Evolutionary conservation across 2,329 filamentous ascomycete genomes (phyloP).

Genomic region (Penicillium sp.): DNA sequence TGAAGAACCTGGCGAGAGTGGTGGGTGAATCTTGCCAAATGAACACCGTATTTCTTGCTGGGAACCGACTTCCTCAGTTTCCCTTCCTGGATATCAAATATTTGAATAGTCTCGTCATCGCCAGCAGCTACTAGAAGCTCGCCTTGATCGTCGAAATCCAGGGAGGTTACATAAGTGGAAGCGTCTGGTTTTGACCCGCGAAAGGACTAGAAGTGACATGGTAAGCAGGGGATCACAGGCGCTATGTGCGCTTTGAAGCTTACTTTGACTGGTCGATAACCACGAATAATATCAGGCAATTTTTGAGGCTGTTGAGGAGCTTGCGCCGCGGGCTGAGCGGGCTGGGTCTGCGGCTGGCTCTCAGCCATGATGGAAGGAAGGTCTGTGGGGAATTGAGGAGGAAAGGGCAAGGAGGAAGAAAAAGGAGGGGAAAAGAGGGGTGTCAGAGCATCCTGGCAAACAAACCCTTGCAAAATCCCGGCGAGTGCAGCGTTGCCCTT

Average conservation of each 20-base stretch:
- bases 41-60: conserved; percentile 95
- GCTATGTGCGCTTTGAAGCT: conserved; percentile 12
- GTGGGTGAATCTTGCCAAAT: conserved; percentile 91
- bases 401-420: not conserved
- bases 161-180: conserved; percentile 69
- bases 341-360: conserved; percentile 25
- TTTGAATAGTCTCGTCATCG: conserved; percentile 90
- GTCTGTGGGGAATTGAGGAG: not conserved
- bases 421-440: not conserved
- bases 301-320: conserved; percentile 53
- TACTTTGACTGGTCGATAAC: conserved; percentile 78
- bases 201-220: conserved; percentile 27
- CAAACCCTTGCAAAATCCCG: too few species aligned
- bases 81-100: conserved; percentile 91
- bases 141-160: conserved; percentile 95
- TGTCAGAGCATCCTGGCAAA: too few species aligned
- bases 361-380: conserved; percentile 28
- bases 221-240: conserved; percentile 11
- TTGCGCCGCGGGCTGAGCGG: conserved; percentile 24
- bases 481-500: too few species aligned
- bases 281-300: conserved; percentile 72
- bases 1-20: conserved; percentile 89
- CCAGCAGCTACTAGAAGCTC: conserved; percentile 88
- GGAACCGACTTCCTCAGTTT: conserved; percentile 83
- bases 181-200: conserved; percentile 39